Base-by-base conservation (phyloP, 2,329 filamentous ascomycete genomes). In the Paecilomyces formosus region DNA sequence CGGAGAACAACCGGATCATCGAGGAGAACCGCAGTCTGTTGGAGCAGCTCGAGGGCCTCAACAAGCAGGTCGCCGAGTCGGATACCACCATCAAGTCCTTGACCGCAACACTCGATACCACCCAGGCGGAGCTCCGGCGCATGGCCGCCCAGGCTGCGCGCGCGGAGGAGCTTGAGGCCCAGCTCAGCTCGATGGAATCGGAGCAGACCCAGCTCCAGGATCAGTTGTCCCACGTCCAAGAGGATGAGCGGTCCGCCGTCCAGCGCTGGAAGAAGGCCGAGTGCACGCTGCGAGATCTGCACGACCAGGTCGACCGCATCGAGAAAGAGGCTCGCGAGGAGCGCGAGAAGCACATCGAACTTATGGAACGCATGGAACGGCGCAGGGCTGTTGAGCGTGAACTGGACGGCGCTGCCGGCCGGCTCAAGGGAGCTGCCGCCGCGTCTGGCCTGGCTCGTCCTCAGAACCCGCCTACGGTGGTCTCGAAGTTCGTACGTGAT, bases 401-500 rank as follows among this genome's bases (percentile, higher is more conserved):
- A 69, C 79, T 97, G 51, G 87, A 88, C 65, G 86, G 86, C 24
- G 90, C 91, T 2, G 90, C 90, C 12, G 88, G 88, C 31, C 83
- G 91, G 57, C 80, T 96, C 56, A 94, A 93, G 74, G 88, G 89
- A 9, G 88, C 89, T 12, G 91, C 91, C 2, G 90, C 88, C 0
- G 81, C 82, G 28, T 88, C 85, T 64, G 85, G 85, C 2, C 76
- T 89, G 49, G 81, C 81, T 3, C 81, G 82, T 3, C 81, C 83
- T 30, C 83, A 83, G 64, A 79, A 78, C 58, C 81, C 84, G 9
- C 85, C 81, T 61, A 86, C 80, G 59, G 90, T 96, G 39, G 90
- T 97, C n/a, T 92, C 90, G 21, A 90, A 95, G 69, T 97, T 99
- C 66, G 94, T 99, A 58, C 91, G 92, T 65, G 94, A 97, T 71